Percentiles rank a stretch among this genome's conserved stretches.
Evolutionary conservation across 768 basidiomycete genomes (phyloP).

Genomic region (Mycena haematopus): DNA sequence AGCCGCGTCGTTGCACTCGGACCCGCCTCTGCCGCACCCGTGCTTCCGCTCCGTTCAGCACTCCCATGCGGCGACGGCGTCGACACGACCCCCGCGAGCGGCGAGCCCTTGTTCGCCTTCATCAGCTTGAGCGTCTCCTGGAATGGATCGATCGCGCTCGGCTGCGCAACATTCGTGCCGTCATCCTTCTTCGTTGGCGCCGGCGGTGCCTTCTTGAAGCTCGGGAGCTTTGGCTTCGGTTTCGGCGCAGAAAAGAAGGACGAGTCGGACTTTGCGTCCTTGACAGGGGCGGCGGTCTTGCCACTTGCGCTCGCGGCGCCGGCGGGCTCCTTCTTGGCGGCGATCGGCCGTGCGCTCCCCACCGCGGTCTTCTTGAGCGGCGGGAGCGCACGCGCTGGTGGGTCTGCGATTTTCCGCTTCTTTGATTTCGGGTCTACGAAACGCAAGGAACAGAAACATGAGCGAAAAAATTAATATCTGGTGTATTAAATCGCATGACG

Average conservation of each 20-base stretch:
- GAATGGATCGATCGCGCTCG: constrained; percentile 81
- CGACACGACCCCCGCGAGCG: constrained; percentile 43
- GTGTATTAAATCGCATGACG: constrained; percentile 55
- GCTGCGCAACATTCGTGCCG: constrained; percentile 70
- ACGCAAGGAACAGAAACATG: constrained; percentile 26
- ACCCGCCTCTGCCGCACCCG: constrained; percentile 34
- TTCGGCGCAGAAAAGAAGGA: constrained; percentile 91
- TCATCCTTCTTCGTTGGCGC: constrained; percentile 55
- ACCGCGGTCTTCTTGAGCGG: constrained; percentile 73
- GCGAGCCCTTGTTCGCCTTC: constrained; percentile 68
- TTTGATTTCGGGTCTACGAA: constrained; percentile 62
- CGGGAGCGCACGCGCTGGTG: constrained; percentile 54
- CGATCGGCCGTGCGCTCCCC: constrained; percentile 46
- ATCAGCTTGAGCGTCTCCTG: constrained; percentile 82
- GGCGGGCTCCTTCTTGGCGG: constrained; percentile 66
- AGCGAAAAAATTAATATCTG: constrained; percentile 34
- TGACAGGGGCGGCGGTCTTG: constrained; percentile 45
- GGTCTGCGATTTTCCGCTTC: constrained; percentile 76
- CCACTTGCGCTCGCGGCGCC: constrained; percentile 12
- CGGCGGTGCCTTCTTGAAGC: constrained; percentile 79
- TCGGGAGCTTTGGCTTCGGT: constrained; percentile 82
- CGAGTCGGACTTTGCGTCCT: constrained; percentile 85
- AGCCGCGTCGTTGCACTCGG: constrained; percentile 46
- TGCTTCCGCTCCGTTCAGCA: neutral
- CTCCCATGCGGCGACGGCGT: constrained; percentile 54